Conservation (phyloP, 306 rosid genomes). For the Casuarina equisetifolia region DNA sequence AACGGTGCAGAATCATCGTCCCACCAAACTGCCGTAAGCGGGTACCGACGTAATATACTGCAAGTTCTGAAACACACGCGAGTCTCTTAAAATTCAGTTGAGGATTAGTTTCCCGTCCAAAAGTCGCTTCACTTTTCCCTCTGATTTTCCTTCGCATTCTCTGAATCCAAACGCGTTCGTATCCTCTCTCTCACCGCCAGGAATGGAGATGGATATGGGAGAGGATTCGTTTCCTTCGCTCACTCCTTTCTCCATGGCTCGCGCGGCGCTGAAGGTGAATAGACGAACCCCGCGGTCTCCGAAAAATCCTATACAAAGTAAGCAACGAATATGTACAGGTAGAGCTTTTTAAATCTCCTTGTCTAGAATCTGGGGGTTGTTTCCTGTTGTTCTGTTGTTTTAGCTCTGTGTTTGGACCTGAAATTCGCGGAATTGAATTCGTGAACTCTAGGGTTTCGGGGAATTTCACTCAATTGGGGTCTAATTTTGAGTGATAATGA, state of each 20-base stretch:
- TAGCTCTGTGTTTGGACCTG: constrained; percentile 19
- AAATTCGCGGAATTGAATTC: constrained; percentile 28
- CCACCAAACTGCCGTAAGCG: not conserved
- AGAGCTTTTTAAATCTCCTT: constrained; percentile 37
- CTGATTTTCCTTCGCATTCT: constrained; percentile 29
- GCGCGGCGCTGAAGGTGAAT: constrained; percentile 41
- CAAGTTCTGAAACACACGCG: not conserved
- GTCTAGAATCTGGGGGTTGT: constrained; percentile 22
- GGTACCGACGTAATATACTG: not conserved
- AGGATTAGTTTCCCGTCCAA: not conserved
- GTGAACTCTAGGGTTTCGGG: constrained; percentile 22
- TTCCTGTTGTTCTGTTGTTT: constrained; percentile 16
- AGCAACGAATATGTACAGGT: constrained; percentile 53
- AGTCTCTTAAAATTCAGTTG: constrained; percentile 33
- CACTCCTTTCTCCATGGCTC: constrained; percentile 46
- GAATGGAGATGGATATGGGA: constrained; percentile 78
- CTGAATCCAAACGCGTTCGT: constrained; percentile 20
- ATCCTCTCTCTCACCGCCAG: constrained; percentile 18
- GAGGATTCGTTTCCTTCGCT: constrained; percentile 56
- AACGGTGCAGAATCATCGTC: not conserved
- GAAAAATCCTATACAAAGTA: constrained; percentile 48
- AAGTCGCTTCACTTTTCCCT: not conserved
- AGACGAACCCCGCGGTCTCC: constrained; percentile 61
- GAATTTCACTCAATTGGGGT: constrained; percentile 22
- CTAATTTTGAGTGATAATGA: not conserved